These are phyloP conservation scores for Saccharomycopsis guyanensis DNA, from an alignment of 805 yeast species.

Conservation along the genomic window DNA sequence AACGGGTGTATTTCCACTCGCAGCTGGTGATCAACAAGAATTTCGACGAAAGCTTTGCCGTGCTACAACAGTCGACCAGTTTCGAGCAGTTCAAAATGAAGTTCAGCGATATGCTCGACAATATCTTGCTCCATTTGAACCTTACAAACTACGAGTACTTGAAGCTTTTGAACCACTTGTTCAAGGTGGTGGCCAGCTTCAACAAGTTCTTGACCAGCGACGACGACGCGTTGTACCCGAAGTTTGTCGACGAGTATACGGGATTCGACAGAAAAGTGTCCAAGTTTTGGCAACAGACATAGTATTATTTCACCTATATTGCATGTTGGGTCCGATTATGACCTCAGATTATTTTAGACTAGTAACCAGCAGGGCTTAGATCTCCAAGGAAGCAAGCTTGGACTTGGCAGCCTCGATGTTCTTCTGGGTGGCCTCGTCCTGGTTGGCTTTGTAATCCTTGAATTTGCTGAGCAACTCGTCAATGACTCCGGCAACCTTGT, in stretches of 20 bases:
- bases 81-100: slow-evolving; percentile 6
- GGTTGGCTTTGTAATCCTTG: slow-evolving; percentile 57
- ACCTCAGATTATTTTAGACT: too few relatives aligned
- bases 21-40: slow-evolving; percentile 1
- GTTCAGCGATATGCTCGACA: slow-evolving; percentile 8
- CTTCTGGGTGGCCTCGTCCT: slow-evolving; percentile 72
- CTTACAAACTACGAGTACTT: slow-evolving; percentile 5
- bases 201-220: neutral
- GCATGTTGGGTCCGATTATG: too few relatives aligned
- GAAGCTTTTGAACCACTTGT: neutral
- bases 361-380: too few relatives aligned
- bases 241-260: neutral
- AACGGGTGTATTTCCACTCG: slow-evolving; percentile 1
- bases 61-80: neutral
- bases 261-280: neutral
- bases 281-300: neutral
- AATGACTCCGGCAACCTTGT: slow-evolving; percentile 59
- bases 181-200: neutral
- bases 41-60: neutral
- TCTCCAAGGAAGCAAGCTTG: slow-evolving; percentile 13
- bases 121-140: slow-evolving; percentile 7
- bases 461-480: slow-evolving; percentile 66
- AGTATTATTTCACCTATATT: too few relatives aligned
- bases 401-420: slow-evolving; percentile 35
- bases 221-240: neutral